Conservation (phyloP, 768 basidiomycete species). For the Suillus discolor region DNA sequence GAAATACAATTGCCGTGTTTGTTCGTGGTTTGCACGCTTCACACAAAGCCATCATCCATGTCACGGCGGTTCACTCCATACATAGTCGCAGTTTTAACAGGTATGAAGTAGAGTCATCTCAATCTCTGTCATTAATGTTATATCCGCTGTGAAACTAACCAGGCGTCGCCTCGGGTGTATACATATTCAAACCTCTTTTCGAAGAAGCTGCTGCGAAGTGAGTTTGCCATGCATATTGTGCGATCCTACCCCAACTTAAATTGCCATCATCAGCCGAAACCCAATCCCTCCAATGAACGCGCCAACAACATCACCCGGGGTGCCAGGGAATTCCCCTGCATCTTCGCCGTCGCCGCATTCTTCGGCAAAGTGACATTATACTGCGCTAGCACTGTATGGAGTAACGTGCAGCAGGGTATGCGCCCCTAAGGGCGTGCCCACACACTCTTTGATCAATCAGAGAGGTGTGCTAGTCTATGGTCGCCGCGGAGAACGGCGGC, state of each 20-base stretch:
- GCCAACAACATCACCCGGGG: neutral
- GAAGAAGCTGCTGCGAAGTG: conserved; percentile 23
- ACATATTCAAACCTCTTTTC: conserved; percentile 62
- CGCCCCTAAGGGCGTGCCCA: conserved; percentile 4
- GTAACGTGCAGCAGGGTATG: conserved; percentile 7
- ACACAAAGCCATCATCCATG: conserved; percentile 25
- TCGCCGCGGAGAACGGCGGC: conserved; percentile 2
- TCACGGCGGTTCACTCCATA: conserved; percentile 50
- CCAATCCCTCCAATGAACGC: neutral
- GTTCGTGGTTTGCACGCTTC: neutral
- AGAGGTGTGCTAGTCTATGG: neutral
- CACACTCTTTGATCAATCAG: neutral
- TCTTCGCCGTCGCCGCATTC: conserved; percentile 6
- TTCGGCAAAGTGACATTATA: conserved; percentile 8
- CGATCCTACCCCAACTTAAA: neutral
- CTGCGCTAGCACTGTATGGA: neutral
- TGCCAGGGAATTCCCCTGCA: conserved; percentile 2
- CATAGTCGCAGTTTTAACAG: conserved; percentile 58
- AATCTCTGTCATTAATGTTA: conserved; percentile 8
- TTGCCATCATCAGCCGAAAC: neutral
- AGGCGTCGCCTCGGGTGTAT: conserved; percentile 67
- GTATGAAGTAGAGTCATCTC: conserved; percentile 34
- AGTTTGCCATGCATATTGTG: conserved; percentile 1
- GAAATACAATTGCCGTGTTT: neutral
- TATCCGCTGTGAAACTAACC: conserved; percentile 8